Base-by-base conservation (phyloP, 2,329 filamentous ascomycete genomes). In the Teratosphaeria nubilosa region DNA sequence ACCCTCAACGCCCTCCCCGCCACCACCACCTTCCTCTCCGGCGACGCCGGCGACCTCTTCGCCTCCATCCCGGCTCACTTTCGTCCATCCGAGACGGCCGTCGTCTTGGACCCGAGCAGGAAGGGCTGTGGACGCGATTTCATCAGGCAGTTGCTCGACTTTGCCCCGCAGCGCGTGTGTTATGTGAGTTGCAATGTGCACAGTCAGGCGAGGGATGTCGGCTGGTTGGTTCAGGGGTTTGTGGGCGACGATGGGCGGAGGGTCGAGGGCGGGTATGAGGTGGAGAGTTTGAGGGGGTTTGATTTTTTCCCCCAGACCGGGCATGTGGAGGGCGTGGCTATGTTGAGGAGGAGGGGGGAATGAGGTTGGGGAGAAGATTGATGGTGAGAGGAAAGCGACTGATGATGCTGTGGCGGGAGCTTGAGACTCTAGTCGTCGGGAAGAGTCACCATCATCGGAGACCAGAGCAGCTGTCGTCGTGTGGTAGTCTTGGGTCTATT, bases 151-250 rank as follows among this genome's bases (percentile, higher is more conserved):
- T 74, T 99, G 68, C 76, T 96, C 56, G 74, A 77, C 5, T 96
- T 89, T 67, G 87, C 82, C 0, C 92, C 94, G 0, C 80, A 80
- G 63, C 80, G 94, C 59, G 84, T 99, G 11, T 84, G 96, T 4
- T 99, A 99, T 72, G 92, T 99, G 48, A 95, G 89, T 70, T 99
- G 94, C 68, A 99, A 99, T 69, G 94, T 99, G 63, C 94, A 99
- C 71, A 97, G 92, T 9, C 94, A 97, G 80, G 94, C 94, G 14
- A 79, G 94, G 56, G 94, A 99, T 74, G 86, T 99, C 0, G 94
- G 91, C 0, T 84, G 92, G 61, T 75, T 99, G 67, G 90, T 97
- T 0, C 81, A 86, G 37, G 91, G 91, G 0, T 74, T 83, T 67
- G 60, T 71, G 14, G 70, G 60, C 61, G 70, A 66, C 13, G 62